Base-by-base conservation (phyloP, 1,284 basidiomycete species). In the Cystobasidium pallidum region DNA sequence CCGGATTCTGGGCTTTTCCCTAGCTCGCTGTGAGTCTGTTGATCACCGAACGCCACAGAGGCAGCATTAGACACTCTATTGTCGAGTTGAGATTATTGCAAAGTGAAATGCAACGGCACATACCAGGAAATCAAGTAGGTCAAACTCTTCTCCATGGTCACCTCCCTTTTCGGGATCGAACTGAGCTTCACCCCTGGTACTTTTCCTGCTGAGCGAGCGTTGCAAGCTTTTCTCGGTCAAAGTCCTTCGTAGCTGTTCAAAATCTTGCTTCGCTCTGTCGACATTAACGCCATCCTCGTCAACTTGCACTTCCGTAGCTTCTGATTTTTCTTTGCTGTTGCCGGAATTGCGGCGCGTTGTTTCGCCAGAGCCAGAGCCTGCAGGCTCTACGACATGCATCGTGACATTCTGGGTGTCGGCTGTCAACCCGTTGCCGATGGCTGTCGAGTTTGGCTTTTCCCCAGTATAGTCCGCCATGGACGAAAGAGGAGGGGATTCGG, bases 41-140 rank as follows among this genome's bases (percentile, higher is more conserved):
- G 13, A 34, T 24, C 6, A 47, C 15, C 13, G 21, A 34, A n/a
- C 36, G 36, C 58, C 58, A 62, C 58, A 1, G 2, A 62, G 32
- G n/a, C 32, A n/a, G n/a, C n/a, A n/a, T n/a, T n/a, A n/a, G n/a
- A n/a, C n/a, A n/a, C n/a, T n/a, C n/a, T n/a, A 36, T 34, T 13
- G 4, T 17, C 28, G 32, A 8, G 10, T 63, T 24, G 10, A 68
- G 52, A 2, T 47, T 13, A 41, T 10, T 26, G 11, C 32, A 28
- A 24, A 68, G 54, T 21, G 28, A 6, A 55, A 52, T n/a, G 28
- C 86, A 76, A 88, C 88, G 32, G 86, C 87, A 1, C 87, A 86
- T 10, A 86, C 84, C 19, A 95, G 84, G 77, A 91, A 92, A 65
- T 89, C 89, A 36, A 86, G 85, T 8, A 94, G 84, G 80, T 91